Evolutionary conservation across 2,329 filamentous ascomycete genomes (phyloP).

Genomic region (Colletotrichum viniferum): DNA sequence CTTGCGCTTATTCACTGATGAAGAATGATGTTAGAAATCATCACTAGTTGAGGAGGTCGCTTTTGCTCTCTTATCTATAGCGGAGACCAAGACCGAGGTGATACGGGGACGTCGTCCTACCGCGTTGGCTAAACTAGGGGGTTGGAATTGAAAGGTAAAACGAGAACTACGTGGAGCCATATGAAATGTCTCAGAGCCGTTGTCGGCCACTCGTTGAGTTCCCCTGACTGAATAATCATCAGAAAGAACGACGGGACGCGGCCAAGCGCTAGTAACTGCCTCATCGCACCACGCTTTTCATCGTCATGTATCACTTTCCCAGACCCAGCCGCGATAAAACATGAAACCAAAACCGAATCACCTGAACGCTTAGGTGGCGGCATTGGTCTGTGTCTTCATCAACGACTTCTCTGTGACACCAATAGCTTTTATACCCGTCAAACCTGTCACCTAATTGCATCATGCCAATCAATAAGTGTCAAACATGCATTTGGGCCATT

Average conservation of each 20-base stretch:
- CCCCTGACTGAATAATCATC: not conserved
- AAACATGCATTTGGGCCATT: fast-evolving
- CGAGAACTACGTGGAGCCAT: not conserved
- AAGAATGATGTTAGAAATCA: not conserved
- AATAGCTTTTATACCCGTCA: not conserved
- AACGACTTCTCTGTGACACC: not conserved
- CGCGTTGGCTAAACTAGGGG: not conserved
- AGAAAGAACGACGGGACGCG: not conserved
- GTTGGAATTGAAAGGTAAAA: not conserved
- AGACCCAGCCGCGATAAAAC: not conserved
- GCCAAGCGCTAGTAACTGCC: not conserved
- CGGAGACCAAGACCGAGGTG: no score
- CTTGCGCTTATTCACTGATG: not conserved
- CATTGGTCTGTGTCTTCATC: not conserved
- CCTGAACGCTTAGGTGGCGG: no score
- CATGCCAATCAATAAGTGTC: not conserved
- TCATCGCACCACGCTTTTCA: not conserved
- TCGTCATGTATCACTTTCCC: not conserved
- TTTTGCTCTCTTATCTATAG: not conserved
- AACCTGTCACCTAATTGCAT: not conserved
- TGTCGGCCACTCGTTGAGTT: not conserved
- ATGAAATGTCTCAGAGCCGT: not conserved
- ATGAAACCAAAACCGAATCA: not conserved
- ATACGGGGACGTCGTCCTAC: not conserved
- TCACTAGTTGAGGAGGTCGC: fast-evolving